phyloP scores from a whole-genome alignment of 805 yeast genomes.

The Yamadazyma endophytica region DNA sequence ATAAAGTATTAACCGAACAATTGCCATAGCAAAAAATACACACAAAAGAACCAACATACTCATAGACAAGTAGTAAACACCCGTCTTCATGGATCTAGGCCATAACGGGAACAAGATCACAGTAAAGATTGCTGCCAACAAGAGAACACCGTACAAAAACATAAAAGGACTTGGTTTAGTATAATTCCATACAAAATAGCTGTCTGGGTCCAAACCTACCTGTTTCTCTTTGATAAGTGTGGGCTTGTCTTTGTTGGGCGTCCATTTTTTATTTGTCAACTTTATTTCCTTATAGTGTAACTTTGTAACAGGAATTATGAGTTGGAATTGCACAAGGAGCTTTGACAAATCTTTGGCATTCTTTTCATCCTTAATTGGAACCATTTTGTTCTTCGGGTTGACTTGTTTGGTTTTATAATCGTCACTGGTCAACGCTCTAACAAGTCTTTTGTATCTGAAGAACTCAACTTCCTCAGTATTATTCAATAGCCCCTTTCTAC shows the following conservation, averaged over 20 bases:
- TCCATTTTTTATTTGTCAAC: constrained; percentile 47
- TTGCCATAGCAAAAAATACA: constrained; percentile 70
- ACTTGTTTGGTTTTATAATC: constrained; percentile 57
- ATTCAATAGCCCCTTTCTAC: constrained; percentile 74
- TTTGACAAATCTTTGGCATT: constrained; percentile 64
- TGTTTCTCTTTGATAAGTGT: constrained; percentile 50
- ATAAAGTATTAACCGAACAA: constrained; percentile 72
- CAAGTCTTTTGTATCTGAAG: constrained; percentile 80
- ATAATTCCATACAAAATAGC: constrained; percentile 82
- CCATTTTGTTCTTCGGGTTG: constrained; percentile 41
- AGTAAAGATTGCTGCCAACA: constrained; percentile 59
- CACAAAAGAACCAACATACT: constrained; percentile 69
- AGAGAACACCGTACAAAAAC: constrained; percentile 58
- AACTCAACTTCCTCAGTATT: constrained; percentile 70
- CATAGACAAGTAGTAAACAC: constrained; percentile 88
- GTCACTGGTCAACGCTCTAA: constrained; percentile 70
- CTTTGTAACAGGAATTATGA: constrained; percentile 74
- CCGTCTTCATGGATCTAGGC: constrained; percentile 86
- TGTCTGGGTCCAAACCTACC: constrained; percentile 59
- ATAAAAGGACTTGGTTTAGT: constrained; percentile 67
- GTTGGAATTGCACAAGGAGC: constrained; percentile 63
- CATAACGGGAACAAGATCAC: constrained; percentile 86
- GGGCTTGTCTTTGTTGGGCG: constrained; percentile 63
- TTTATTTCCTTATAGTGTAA: constrained; percentile 65
- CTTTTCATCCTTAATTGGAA: constrained; percentile 42